Conservation (phyloP, 2,329 filamentous ascomycete species). For the Myriangium duriaei region DNA sequence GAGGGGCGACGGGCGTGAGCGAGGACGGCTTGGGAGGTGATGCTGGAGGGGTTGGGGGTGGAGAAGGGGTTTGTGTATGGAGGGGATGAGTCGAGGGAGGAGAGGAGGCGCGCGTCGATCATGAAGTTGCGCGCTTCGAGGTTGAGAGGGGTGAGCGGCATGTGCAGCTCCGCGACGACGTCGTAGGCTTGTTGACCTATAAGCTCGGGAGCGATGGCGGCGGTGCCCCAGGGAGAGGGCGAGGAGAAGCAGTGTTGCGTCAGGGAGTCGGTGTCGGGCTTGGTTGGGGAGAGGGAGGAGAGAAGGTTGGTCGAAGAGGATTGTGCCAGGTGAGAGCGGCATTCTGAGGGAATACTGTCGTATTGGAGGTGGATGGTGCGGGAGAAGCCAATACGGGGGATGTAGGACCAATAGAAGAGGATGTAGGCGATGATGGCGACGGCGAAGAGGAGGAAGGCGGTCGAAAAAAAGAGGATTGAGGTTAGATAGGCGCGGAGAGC, state of each 20-base stretch:
- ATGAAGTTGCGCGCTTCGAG: constrained; percentile 82
- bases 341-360: constrained; percentile 28
- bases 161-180: constrained; percentile 57
- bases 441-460: constrained; percentile 43
- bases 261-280: not conserved
- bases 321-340: constrained; percentile 1
- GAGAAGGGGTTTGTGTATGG: constrained; percentile 2
- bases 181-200: constrained; percentile 73
- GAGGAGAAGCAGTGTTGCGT: constrained; percentile 3
- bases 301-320: constrained; percentile 1
- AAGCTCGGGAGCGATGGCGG: constrained; percentile 39
- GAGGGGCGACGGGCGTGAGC: constrained; percentile 55
- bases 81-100: constrained; percentile 4
- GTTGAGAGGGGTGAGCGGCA: constrained; percentile 71
- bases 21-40: constrained; percentile 18
- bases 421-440: constrained; percentile 49
- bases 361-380: constrained; percentile 55
- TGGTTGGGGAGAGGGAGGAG: constrained; percentile 1
- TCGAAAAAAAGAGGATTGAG: constrained; percentile 40
- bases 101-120: constrained; percentile 62
- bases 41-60: constrained; percentile 7
- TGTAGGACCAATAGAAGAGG: constrained; percentile 56
- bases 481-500: constrained; percentile 54
- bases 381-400: constrained; percentile 52
- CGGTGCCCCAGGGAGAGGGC: constrained; percentile 39